These are phyloP conservation scores for Suillus bovinus DNA, from an alignment of 768 basidiomycete genomes.

Conservation along the genomic window DNA sequence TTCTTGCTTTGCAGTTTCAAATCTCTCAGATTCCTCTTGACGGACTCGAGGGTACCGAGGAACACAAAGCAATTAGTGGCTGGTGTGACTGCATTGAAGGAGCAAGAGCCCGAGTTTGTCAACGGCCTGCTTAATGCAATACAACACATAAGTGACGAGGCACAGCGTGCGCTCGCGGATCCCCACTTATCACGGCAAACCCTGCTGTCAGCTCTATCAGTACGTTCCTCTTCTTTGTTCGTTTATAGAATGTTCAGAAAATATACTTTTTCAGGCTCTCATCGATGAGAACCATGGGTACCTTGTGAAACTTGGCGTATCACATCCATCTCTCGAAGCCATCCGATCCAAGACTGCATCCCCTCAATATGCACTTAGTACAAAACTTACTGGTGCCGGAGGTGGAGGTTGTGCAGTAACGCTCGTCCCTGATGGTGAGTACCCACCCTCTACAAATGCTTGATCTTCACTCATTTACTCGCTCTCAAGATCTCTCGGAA, in stretches of 20 bases:
- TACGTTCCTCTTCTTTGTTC: slow-evolving; percentile 40
- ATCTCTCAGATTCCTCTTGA: slow-evolving; percentile 85
- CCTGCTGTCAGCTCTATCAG: slow-evolving; percentile 68
- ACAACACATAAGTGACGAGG: slow-evolving; percentile 84
- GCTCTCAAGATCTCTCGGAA: slow-evolving; percentile 68
- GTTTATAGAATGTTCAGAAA: slow-evolving; percentile 7
- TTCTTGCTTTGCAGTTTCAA: slow-evolving; percentile 66
- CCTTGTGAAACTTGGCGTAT: slow-evolving; percentile 84
- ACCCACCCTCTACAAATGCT: not conserved
- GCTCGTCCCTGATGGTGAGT: slow-evolving; percentile 88
- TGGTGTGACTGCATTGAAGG: slow-evolving; percentile 75
- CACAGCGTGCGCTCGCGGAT: slow-evolving; percentile 71
- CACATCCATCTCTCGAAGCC: slow-evolving; percentile 83
- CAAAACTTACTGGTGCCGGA: slow-evolving; percentile 97
- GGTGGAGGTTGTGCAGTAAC: slow-evolving; percentile 99
- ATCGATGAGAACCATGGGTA: slow-evolving; percentile 90
- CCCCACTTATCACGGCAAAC: slow-evolving; percentile 65
- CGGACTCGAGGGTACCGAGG: slow-evolving; percentile 90
- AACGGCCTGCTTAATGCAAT: slow-evolving; percentile 77
- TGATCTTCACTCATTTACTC: not conserved
- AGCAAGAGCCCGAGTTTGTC: slow-evolving; percentile 84
- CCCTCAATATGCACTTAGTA: slow-evolving; percentile 68
- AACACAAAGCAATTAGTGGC: slow-evolving; percentile 95
- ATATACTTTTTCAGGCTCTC: slow-evolving; percentile 50
- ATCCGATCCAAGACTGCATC: slow-evolving; percentile 72